Conservation (phyloP, 352 stramenopile genomes). For the Thalassiosira hispida region DNA sequence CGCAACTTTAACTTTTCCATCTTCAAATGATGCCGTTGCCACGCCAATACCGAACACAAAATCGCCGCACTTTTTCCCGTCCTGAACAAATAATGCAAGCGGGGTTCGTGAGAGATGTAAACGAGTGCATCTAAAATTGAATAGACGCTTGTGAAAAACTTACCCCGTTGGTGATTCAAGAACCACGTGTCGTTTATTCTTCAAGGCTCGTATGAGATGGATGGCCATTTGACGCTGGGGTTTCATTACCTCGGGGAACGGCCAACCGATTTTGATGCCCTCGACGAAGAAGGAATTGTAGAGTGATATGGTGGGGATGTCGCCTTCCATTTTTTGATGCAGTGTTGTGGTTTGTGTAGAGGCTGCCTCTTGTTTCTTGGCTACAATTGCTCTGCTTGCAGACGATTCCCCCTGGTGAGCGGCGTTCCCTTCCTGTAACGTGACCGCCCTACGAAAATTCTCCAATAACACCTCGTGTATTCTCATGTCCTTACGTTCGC, state of each 20-base stretch:
- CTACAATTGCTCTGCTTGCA: no score
- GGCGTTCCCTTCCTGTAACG: slow-evolving; percentile 12
- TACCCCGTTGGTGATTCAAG: slow-evolving; percentile 78
- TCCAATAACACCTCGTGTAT: slow-evolving; percentile 61
- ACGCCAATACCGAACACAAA: slow-evolving; percentile 72
- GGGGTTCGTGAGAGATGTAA: no score
- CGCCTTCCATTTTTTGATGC: slow-evolving; percentile 64
- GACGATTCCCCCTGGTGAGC: no score
- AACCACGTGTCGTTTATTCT: slow-evolving; percentile 70
- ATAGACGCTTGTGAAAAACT: no score
- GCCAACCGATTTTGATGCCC: slow-evolving; percentile 76
- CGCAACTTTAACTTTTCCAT: neutral
- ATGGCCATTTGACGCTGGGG: slow-evolving; percentile 80
- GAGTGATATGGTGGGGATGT: slow-evolving; percentile 61
- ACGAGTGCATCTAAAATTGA: no score
- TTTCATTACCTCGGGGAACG: slow-evolving; percentile 66
- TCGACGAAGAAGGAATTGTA: slow-evolving; percentile 67
- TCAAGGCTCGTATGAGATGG: slow-evolving; percentile 74
- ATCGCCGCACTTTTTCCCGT: slow-evolving; percentile 81
- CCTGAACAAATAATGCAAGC: no score
- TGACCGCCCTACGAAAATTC: slow-evolving; percentile 51
- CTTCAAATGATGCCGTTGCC: slow-evolving; percentile 67
- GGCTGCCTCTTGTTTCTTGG: no score
- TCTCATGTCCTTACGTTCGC: slow-evolving; percentile 45
- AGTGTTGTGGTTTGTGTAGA: neutral